Percentiles rank a stretch among this genome's conserved stretches.
Evolutionary conservation across 1,284 basidiomycete genomes (phyloP).

Genomic region (Tylopilus sp.): DNA sequence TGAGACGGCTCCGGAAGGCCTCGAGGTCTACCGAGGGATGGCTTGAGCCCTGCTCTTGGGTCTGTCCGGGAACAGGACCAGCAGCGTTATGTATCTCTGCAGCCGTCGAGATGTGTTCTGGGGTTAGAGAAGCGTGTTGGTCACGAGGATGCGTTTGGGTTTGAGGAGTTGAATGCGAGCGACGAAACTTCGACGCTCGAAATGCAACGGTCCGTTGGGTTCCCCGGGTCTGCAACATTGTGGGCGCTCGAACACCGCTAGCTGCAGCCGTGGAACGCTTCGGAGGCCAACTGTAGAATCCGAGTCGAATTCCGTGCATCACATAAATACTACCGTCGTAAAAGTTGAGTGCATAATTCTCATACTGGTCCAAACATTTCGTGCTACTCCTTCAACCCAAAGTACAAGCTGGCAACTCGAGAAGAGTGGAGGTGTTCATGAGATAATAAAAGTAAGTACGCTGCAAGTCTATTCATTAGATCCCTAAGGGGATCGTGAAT

Average conservation of each 20-base stretch:
- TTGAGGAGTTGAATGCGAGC: constrained; percentile 9
- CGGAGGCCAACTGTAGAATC: constrained; percentile 2
- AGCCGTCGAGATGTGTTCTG: constrained; percentile 5
- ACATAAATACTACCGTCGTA: too few species aligned
- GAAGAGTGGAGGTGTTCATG: background rate
- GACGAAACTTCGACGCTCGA: constrained; percentile 9
- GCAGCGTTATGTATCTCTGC: background rate
- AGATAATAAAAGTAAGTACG: constrained; percentile 14
- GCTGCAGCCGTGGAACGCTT: background rate
- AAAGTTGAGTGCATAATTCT: too few species aligned
- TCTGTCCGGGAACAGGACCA: background rate
- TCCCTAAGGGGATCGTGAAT: constrained; percentile 12
- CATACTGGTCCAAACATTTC: too few species aligned
- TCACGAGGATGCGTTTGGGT: background rate
- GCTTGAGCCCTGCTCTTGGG: background rate
- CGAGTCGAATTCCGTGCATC: too few species aligned
- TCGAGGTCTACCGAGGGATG: constrained; percentile 16
- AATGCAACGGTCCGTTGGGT: constrained; percentile 1
- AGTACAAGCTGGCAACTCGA: background rate
- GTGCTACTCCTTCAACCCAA: background rate
- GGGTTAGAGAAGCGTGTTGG: constrained; percentile 1
- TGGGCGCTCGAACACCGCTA: background rate
- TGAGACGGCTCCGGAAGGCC: constrained; percentile 40
- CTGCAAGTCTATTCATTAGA: constrained; percentile 22
- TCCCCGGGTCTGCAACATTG: constrained; percentile 18